phyloP scores from a whole-genome alignment of 2,329 filamentous ascomycete species.

The Shiraia sp. region DNA sequence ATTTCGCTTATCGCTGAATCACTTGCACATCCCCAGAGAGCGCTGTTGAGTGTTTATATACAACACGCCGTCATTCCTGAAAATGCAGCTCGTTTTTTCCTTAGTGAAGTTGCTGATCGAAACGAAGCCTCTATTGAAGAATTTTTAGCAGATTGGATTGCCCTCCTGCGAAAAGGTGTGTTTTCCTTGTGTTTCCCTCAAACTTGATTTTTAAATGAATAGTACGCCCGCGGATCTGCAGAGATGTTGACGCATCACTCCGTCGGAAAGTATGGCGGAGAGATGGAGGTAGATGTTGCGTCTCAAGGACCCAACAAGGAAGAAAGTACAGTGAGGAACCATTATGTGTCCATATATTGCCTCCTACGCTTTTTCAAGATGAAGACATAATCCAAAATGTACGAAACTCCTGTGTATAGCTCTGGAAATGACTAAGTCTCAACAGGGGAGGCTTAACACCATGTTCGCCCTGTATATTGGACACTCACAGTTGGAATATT shows the following conservation, averaged over 20 bases:
- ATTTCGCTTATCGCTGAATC: conserved; percentile 14
- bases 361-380: conserved; percentile 12
- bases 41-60: conserved; percentile 13
- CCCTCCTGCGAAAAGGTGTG: conserved; percentile 13
- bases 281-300: conserved; percentile 18
- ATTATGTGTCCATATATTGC: conserved; percentile 11
- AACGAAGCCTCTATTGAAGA: conserved; percentile 4
- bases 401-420: conserved; percentile 2
- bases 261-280: conserved; percentile 14
- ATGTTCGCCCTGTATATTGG: conserved; percentile 15
- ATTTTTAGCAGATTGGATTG: conserved; percentile 16
- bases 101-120: conserved; percentile 9
- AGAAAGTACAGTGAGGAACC: too few species aligned
- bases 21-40: conserved; percentile 15
- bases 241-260: conserved; percentile 6
- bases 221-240: conserved; percentile 14
- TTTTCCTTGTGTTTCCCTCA: neutral
- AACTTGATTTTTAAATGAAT: conserved; percentile 2
- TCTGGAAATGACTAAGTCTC: conserved; percentile 1
- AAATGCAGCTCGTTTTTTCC: conserved; percentile 15
- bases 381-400: conserved; percentile 10
- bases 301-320: conserved; percentile 8
- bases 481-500: conserved; percentile 5
- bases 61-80: conserved; percentile 13
- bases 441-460: conserved; percentile 8